Conservation (phyloP, 176 grass and related monocot species). For the Phoenix dactylifera region DNA sequence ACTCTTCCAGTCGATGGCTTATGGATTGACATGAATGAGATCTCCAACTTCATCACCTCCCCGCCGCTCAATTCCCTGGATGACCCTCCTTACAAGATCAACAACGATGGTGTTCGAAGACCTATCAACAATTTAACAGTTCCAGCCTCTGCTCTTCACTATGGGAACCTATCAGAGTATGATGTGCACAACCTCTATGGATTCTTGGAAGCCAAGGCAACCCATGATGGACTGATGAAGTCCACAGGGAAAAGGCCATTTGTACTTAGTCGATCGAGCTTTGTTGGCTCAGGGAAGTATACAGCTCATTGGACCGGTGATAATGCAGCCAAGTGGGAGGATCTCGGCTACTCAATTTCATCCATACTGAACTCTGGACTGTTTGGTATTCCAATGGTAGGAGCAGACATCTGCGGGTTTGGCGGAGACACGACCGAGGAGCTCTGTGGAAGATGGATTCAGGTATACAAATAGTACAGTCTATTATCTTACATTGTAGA, state of each 20-base stretch:
- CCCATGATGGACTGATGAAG: constrained; percentile 31
- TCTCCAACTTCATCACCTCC: constrained; percentile 58
- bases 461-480: constrained; percentile 25
- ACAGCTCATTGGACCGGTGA: constrained; percentile 83
- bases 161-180: constrained; percentile 55
- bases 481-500: too few species aligned
- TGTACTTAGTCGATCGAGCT: constrained; percentile 68
- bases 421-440: constrained; percentile 55
- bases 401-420: constrained; percentile 86
- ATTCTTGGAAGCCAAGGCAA: constrained; percentile 57
- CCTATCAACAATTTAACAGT: constrained; percentile 50
- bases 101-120: constrained; percentile 45
- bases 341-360: constrained; percentile 59
- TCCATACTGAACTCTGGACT: constrained; percentile 64
- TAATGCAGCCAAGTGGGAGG: constrained; percentile 46
- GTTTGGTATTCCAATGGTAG: constrained; percentile 81
- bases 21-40: constrained; percentile 95
- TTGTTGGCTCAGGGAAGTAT: constrained; percentile 64
- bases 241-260: constrained; percentile 66
- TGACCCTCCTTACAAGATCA: constrained; percentile 69
- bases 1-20: constrained; percentile 74
- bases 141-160: constrained; percentile 55
- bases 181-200: constrained; percentile 77
- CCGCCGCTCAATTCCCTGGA: constrained; percentile 40
- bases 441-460: constrained; percentile 84